Base-by-base conservation (phyloP, 2,329 filamentous ascomycete genomes). In the Cordyceps javanica region DNA sequence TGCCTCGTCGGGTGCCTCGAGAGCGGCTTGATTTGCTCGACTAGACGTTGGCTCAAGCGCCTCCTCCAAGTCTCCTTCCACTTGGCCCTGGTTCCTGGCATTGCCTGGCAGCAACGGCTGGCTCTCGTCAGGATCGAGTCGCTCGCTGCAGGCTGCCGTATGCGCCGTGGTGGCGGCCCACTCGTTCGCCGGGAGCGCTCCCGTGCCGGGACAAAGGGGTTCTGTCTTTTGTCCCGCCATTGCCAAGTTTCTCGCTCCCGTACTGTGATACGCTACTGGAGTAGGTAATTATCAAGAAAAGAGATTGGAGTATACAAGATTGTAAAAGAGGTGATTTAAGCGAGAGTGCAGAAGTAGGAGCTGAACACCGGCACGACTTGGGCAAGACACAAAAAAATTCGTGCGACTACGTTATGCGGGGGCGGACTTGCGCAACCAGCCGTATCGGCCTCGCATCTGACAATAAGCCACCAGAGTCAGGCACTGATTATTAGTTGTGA, bases 1-100 rank as follows among this genome's bases (percentile, higher is more conserved):
- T 5, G 66, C 66, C 3, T 62, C 62, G 36, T 65, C 62, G 13
- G 59, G 51, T n/a, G 48, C 56, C 21, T 52, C 41, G 16, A 55
- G 38, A 6, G 36, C 10, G 5, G 55, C 14, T 52, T 48, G 21
- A n/a, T 21, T 34, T 11, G 38, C 13, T 3, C 11, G 30, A 32
- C 30, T 30, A 8, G 42, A 36, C 16, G 30, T 23, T 26, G 16
- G 41, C 11, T 46, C 41, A 14, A 39, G 23, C 10, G 52, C 34
- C 14, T 55, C 52, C 13, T 55, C 23, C 10, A 39, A 16, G 5
- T 36, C 25, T 1, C 21, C 16, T 14, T 38, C 21, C 10, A 38
- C 21, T 7, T 19, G 11, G 7, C 25, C 10, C 2, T 30, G 9
- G 26, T 30, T 4, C 5, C 14, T 21, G 13, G 6, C 16, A 19